Percentiles rank a stretch among this genome's conserved stretches.
These are phyloP conservation scores for Thozetella sp. DNA, from an alignment of 495 filamentous ascomycete genomes.

Conservation along the genomic window DNA sequence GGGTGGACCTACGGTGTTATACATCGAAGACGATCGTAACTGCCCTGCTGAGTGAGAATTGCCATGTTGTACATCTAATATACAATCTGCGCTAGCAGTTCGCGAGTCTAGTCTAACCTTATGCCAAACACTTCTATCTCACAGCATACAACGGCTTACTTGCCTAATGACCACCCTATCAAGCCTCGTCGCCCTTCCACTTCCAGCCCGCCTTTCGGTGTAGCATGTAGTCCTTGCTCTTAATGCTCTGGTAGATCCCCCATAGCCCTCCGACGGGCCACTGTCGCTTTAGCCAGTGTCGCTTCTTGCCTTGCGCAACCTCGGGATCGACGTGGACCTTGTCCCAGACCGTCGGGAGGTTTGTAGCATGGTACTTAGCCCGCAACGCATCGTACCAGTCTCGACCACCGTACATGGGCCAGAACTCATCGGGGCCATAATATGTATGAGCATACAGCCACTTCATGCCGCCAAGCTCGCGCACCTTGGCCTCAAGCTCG, in stretches of 20 bases:
- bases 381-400: constrained; percentile 53
- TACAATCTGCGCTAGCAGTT: no score
- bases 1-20: no score
- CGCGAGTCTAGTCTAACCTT: no score
- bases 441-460: constrained; percentile 66
- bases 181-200: constrained; percentile 28
- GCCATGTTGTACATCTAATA: no score
- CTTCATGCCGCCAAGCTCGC: constrained; percentile 66
- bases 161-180: not conserved
- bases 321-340: constrained; percentile 49
- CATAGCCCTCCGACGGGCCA: constrained; percentile 57
- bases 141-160: not conserved
- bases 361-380: constrained; percentile 48
- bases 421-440: constrained; percentile 57
- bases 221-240: constrained; percentile 54
- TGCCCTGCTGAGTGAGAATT: no score
- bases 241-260: constrained; percentile 57
- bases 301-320: constrained; percentile 20
- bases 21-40: no score
- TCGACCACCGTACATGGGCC: constrained; percentile 51
- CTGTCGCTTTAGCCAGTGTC: constrained; percentile 35
- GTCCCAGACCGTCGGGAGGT: constrained; percentile 58
- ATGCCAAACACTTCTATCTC: not conserved
- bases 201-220: constrained; percentile 55
- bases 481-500: constrained; percentile 64